These are phyloP conservation scores for Friedmanniomyces simplex DNA, from an alignment of 495 filamentous ascomycete genomes.

Conservation along the genomic window DNA sequence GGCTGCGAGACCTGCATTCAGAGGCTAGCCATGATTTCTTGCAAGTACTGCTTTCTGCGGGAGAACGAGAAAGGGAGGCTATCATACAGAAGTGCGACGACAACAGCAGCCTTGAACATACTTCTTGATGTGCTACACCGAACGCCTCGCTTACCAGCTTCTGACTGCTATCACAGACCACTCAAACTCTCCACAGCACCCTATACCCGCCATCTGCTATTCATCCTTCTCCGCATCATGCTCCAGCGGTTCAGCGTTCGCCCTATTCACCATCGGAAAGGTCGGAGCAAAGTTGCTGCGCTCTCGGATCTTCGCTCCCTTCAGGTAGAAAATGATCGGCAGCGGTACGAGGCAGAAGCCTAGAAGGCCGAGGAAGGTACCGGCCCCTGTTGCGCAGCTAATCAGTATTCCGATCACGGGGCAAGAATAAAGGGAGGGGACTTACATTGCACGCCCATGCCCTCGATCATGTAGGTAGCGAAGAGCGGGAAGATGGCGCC, in stretches of 20 bases:
- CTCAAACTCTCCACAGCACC: too few species aligned
- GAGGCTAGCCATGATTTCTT: too few species aligned
- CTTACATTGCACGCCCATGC: slow-evolving; percentile 56
- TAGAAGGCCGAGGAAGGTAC: slow-evolving; percentile 66
- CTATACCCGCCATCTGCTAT: too few species aligned
- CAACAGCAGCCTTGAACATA: too few species aligned
- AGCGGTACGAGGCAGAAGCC: slow-evolving; percentile 61
- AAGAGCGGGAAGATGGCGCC: slow-evolving; percentile 75
- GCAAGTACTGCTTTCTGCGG: too few species aligned
- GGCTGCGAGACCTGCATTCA: too few species aligned
- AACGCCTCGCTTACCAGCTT: too few species aligned
- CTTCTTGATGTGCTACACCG: too few species aligned
- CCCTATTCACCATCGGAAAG: slow-evolving; percentile 1
- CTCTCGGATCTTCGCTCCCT: slow-evolving; percentile 52
- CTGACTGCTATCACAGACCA: too few species aligned
- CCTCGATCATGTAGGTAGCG: slow-evolving; percentile 66
- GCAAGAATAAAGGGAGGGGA: background rate
- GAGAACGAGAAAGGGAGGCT: too few species aligned
- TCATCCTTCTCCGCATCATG: slow-evolving; percentile 6
- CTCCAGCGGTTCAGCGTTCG: slow-evolving; percentile 1
- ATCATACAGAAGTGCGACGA: too few species aligned
- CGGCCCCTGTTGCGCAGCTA: slow-evolving; percentile 36
- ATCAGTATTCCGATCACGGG: background rate
- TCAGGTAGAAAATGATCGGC: slow-evolving; percentile 55
- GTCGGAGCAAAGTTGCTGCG: slow-evolving; percentile 62